Conservation (phyloP, 2,329 filamentous ascomycete genomes). For the Pseudogymnoascus destructans region DNA sequence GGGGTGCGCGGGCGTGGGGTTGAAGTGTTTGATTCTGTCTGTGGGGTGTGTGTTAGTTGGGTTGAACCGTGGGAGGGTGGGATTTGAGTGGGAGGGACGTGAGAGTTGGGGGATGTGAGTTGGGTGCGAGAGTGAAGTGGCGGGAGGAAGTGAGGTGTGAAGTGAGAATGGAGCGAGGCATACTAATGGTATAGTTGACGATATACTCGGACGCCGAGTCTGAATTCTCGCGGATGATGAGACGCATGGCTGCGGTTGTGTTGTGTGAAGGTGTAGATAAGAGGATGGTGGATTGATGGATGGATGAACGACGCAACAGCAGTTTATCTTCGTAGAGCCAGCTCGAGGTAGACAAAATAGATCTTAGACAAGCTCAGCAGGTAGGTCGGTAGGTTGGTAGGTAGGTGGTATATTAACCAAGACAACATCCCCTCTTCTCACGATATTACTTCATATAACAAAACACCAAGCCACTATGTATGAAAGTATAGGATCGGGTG, state of each 20-base stretch:
- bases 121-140: neutral
- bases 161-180: slow-evolving; percentile 16
- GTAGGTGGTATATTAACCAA: neutral
- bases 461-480: neutral
- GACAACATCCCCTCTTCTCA: neutral
- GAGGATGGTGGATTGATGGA: neutral
- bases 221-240: slow-evolving; percentile 68
- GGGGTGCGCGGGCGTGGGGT: slow-evolving; percentile 56
- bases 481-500: neutral
- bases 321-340: neutral
- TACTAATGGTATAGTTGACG: slow-evolving; percentile 67
- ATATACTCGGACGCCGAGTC: slow-evolving; percentile 59
- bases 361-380: neutral
- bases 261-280: neutral
- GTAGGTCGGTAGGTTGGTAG: neutral
- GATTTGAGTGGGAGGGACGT: neutral
- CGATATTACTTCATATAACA: neutral
- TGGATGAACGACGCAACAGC: neutral
- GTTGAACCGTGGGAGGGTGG: neutral
- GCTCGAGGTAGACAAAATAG: neutral
- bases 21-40: slow-evolving; percentile 68
- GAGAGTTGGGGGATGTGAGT: neutral
- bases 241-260: slow-evolving; percentile 45
- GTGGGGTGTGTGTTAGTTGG: neutral
- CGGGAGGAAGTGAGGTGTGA: neutral